Evolutionary conservation across 2,329 filamentous ascomycete species (phyloP).

Genomic region (Plectosphaerella cucumerina): DNA sequence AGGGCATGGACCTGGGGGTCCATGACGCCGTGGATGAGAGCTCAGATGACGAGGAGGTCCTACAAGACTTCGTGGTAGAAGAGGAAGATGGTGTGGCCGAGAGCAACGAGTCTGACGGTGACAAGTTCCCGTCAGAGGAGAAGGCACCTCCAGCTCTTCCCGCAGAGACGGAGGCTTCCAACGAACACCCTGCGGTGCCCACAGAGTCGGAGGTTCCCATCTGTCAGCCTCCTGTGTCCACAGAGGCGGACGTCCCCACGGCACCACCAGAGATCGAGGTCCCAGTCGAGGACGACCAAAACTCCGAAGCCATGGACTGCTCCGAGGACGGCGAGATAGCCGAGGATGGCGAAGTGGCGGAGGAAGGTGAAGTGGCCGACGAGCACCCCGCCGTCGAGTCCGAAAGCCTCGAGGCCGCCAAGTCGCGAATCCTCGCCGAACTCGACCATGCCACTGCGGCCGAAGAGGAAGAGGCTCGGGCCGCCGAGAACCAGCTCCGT

Average conservation of each 20-base stretch:
- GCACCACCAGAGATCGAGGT: slow-evolving; percentile 17
- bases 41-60: slow-evolving; percentile 29
- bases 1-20: slow-evolving; percentile 32
- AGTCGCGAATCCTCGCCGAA: slow-evolving; percentile 41
- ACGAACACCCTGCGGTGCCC: no score
- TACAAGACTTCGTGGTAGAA: slow-evolving; percentile 25
- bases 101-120: background rate
- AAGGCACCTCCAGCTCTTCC: no score
- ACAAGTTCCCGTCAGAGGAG: no score
- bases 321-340: slow-evolving; percentile 31
- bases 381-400: slow-evolving; percentile 16
- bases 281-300: slow-evolving; percentile 16
- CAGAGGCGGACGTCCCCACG: slow-evolving; percentile 2
- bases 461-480: slow-evolving; percentile 11
- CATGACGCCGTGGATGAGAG: slow-evolving; percentile 44
- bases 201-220: no score
- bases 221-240: background rate
- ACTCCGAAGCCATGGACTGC: slow-evolving; percentile 39
- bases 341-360: slow-evolving; percentile 5
- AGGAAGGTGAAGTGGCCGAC: slow-evolving; percentile 12
- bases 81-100: slow-evolving; percentile 15
- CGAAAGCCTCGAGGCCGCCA: slow-evolving; percentile 40
- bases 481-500: slow-evolving; percentile 21
- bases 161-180: no score
- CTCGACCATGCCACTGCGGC: slow-evolving; percentile 30